Evolutionary conservation across 768 basidiomycete genomes (phyloP), one percentile per base, ranked within the genome.

Genomic region (Boletus reticuloceps): DNA sequence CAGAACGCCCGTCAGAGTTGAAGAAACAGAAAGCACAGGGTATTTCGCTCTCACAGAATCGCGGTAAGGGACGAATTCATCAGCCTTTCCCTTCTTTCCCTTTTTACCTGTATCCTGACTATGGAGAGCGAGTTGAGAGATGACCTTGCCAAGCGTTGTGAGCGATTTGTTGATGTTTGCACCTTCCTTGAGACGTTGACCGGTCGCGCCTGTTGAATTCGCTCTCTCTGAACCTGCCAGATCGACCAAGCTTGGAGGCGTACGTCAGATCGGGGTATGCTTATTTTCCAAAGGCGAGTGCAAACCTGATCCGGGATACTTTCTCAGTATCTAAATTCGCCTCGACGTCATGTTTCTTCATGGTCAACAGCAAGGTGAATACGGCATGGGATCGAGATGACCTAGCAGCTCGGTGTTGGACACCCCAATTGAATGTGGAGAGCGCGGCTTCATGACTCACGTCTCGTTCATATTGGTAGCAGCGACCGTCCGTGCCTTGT

Each of bases 391-490:
- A 97, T 67, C 97, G 90, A 13, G 94, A 97, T 9, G 94, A 96
- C 17, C 91, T 93, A 63, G 50, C 36, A 59, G 43, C 47, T 32
- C 40, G 5, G 53, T 54, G 55, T 61, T 56, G 44, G 44, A 48
- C n/a, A 36, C 10, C 29, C 32, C 13, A 4, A 17, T 25, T 17
- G 45, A 42, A 34, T 27, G 31, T 17, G 38, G 37, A 53, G 11
- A 41, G 7, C 11, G 36, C 10, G 16, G 32, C n/a, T 49, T 41
- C 17, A 40, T n/a, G n/a, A 75, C 85, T 64, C 69, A 91, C 82
- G 94, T 97, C 74, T 98, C 97, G 74, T 99, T 99, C 97, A 99
- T 99, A 74, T 97, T 94, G 20, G 97, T 99, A 25, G 97, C 95
- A 20, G 97, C 97, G 22, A 99, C 96, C 14, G 97, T 98, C 47